phyloP scores from a whole-genome alignment of 148 eudicot species.

The Rhododendron griersonianum region DNA sequence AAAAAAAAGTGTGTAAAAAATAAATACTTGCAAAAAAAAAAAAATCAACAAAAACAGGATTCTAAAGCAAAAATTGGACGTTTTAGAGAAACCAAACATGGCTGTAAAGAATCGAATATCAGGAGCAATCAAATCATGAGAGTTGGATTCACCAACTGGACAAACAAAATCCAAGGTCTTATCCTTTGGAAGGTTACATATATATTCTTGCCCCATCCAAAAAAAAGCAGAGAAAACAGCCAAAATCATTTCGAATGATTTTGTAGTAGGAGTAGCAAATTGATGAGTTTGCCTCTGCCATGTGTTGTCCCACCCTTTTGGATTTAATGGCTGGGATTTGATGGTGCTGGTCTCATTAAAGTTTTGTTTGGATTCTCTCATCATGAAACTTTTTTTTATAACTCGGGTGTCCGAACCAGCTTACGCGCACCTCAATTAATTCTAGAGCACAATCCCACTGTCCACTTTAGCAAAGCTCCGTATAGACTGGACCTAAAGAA shows the following conservation, averaged over 20 bases:
- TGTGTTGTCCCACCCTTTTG: neutral
- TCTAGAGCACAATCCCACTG: neutral
- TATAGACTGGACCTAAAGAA: too few relatives aligned
- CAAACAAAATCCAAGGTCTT: neutral
- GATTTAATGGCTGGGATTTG: neutral
- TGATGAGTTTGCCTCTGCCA: neutral
- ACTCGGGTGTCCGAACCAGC: too few relatives aligned
- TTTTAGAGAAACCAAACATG: neutral
- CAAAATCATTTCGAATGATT: neutral
- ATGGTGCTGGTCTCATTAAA: neutral
- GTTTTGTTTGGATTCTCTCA: neutral
- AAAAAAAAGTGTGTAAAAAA: neutral
- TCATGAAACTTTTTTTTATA: neutral
- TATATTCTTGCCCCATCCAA: neutral
- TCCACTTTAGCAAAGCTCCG: neutral
- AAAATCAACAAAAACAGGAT: neutral
- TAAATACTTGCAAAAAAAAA: neutral
- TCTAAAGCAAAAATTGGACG: neutral
- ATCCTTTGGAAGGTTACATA: neutral
- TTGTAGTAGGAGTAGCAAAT: neutral
- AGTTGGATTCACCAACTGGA: neutral
- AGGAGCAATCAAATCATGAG: neutral
- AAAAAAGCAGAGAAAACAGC: neutral
- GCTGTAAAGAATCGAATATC: neutral
- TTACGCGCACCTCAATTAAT: too few relatives aligned